phyloP scores from a whole-genome alignment of 441 rosid genomes.

The Populus hybrid region DNA sequence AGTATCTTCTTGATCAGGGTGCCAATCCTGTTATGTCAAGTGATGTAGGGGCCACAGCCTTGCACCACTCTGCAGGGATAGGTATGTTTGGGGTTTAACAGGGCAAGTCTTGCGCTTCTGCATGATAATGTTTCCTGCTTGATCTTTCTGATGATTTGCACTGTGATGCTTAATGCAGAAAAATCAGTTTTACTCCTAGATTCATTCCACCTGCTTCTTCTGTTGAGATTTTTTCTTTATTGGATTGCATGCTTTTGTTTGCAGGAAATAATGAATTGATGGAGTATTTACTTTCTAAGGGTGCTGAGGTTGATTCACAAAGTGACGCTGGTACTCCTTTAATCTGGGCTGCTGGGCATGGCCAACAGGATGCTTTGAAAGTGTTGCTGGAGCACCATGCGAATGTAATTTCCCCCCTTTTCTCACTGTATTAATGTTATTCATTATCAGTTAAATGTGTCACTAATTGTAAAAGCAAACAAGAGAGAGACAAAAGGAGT shows the following conservation, averaged over 20 bases:
- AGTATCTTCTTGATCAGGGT: constrained; percentile 73
- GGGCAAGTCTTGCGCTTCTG: constrained; percentile 6
- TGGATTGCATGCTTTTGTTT: constrained; percentile 17
- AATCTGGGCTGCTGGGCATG: constrained; percentile 96
- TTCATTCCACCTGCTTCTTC: neutral
- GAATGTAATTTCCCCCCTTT: constrained; percentile 37
- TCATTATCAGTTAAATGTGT: neutral
- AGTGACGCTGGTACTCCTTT: constrained; percentile 91
- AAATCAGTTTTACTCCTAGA: neutral
- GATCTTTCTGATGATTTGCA: neutral
- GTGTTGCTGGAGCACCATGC: constrained; percentile 75
- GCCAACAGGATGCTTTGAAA: constrained; percentile 64
- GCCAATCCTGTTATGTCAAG: constrained; percentile 69
- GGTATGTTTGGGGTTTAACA: constrained; percentile 36
- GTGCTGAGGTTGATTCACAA: constrained; percentile 65
- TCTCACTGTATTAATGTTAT: neutral
- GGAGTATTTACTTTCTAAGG: constrained; percentile 56
- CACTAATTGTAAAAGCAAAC: neutral
- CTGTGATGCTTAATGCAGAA: neutral
- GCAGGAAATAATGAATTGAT: constrained; percentile 76
- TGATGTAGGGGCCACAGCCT: constrained; percentile 78
- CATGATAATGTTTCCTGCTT: neutral
- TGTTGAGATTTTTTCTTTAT: neutral
- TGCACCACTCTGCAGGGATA: constrained; percentile 88
- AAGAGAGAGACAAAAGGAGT: neutral